These are phyloP conservation scores for Boechera retrofracta DNA, from an alignment of 345 rosid species.

Conservation along the genomic window DNA sequence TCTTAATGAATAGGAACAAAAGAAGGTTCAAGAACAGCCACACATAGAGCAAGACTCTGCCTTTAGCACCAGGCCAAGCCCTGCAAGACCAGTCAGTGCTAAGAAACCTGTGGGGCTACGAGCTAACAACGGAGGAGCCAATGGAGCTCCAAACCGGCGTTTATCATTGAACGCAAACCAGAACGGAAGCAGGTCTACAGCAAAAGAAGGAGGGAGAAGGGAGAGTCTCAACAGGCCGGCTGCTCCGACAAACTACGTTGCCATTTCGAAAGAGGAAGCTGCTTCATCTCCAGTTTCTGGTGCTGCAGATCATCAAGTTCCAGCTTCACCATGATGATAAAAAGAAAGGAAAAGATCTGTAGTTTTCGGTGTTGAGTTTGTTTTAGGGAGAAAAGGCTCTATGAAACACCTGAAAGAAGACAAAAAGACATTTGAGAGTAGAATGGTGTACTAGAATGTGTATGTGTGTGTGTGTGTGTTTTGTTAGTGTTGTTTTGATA, in stretches of 20 bases:
- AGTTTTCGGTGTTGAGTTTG: slow-evolving; percentile 36
- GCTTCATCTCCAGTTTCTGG: slow-evolving; percentile 71
- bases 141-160: slow-evolving; percentile 85
- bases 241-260: slow-evolving; percentile 77
- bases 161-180: slow-evolving; percentile 78
- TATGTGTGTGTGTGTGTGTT: slow-evolving; percentile 32
- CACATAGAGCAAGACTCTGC: slow-evolving; percentile 77
- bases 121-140: slow-evolving; percentile 68
- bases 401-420: slow-evolving; percentile 36
- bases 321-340: slow-evolving; percentile 77
- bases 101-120: slow-evolving; percentile 79
- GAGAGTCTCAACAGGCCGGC: slow-evolving; percentile 65
- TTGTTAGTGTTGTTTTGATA: slow-evolving; percentile 42
- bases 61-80: slow-evolving; percentile 81
- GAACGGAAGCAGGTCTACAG: slow-evolving; percentile 72
- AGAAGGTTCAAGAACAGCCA: slow-evolving; percentile 87
- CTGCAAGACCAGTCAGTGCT: slow-evolving; percentile 73
- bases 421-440: slow-evolving; percentile 39
- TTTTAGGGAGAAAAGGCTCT: slow-evolving; percentile 35
- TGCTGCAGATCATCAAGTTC: slow-evolving; percentile 56
- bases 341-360: slow-evolving; percentile 35
- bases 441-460: slow-evolving; percentile 42
- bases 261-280: slow-evolving; percentile 84
- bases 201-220: slow-evolving; percentile 78
- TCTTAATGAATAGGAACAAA: slow-evolving; percentile 61